Percentiles rank a stretch among this genome's conserved stretches.
phyloP scores from a whole-genome alignment of 2,329 filamentous ascomycete genomes.

The Fusarium sp. region DNA sequence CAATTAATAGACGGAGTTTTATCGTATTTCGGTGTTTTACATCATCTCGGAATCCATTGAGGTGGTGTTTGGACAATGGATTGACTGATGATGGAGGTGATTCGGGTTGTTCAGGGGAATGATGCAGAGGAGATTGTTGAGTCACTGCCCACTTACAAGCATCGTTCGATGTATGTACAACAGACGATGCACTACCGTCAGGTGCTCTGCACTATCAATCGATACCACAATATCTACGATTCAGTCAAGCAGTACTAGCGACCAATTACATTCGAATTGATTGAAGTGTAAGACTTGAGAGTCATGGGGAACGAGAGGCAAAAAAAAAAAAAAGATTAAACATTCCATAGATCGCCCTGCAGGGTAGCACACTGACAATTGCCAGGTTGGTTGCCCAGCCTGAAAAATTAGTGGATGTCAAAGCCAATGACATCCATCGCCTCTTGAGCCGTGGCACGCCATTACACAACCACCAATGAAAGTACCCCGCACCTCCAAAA shows the following conservation, averaged over 20 bases:
- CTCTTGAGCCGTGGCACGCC: not conserved
- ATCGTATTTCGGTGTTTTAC: constrained; percentile 33
- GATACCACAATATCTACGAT: not conserved
- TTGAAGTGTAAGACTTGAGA: not conserved
- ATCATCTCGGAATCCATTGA: not conserved
- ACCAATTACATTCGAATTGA: not conserved
- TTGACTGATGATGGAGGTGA: constrained; percentile 6
- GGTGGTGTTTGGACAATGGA: not conserved
- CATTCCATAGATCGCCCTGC: constrained; percentile 12
- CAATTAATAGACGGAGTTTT: constrained; percentile 24
- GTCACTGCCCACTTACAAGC: not conserved
- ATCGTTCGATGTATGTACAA: not conserved
- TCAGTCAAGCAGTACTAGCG: not conserved
- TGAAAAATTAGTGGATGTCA: not conserved
- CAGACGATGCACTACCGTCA: not conserved
- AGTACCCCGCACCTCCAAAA: constrained; percentile 44
- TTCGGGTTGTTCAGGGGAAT: constrained; percentile 15
- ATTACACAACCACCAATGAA: constrained; percentile 30
- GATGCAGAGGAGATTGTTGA: constrained; percentile 1
- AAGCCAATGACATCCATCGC: constrained; percentile 15
- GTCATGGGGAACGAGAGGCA: constrained; percentile 3
- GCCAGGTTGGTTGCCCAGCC: not conserved
- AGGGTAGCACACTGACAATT: constrained; percentile 23
- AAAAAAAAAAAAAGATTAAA: constrained; percentile 2
- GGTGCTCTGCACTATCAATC: not conserved